phyloP scores from a whole-genome alignment of 108 stramenopile species.

The Fistulifera solaris region DNA sequence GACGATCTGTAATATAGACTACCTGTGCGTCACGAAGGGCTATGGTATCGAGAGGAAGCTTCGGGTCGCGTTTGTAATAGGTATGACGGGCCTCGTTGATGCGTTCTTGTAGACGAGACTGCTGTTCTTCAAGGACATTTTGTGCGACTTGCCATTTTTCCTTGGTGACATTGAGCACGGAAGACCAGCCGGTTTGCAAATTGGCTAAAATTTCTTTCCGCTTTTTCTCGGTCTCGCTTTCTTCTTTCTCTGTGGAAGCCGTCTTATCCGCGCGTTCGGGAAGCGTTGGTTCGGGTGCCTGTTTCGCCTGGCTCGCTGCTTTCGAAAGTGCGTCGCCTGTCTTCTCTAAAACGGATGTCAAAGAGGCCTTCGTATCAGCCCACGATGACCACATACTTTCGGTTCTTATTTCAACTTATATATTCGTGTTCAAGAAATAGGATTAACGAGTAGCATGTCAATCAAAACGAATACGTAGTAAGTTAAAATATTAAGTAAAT shows the following conservation, averaged over 20 bases:
- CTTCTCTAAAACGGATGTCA: constrained; percentile 17
- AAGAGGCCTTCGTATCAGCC: too few species aligned
- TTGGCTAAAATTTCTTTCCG: constrained; percentile 15
- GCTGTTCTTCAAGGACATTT: not conserved
- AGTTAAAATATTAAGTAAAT: too few species aligned
- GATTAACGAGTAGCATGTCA: too few species aligned
- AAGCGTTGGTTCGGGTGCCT: not conserved
- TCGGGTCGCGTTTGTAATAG: constrained; percentile 36
- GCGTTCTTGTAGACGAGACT: not conserved
- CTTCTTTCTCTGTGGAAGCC: not conserved
- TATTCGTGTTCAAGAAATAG: too few species aligned
- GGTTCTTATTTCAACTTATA: too few species aligned
- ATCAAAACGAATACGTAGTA: too few species aligned
- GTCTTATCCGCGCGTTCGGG: not conserved
- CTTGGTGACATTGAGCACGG: constrained; percentile 27
- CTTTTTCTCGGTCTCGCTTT: constrained; percentile 3
- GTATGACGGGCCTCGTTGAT: not conserved
- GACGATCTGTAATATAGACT: constrained; percentile 76
- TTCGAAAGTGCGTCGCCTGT: constrained; percentile 33
- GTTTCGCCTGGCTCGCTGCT: constrained; percentile 20
- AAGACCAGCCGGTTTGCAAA: constrained; percentile 30
- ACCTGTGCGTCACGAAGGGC: constrained; percentile 73
- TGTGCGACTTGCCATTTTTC: not conserved
- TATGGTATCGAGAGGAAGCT: constrained; percentile 56
- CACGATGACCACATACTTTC: too few species aligned